A percentile compares a stretch with the other conserved stretches of the same genome.
Evolutionary conservation across 306 rosid genomes (phyloP).

Genomic region (Morella rubra): DNA sequence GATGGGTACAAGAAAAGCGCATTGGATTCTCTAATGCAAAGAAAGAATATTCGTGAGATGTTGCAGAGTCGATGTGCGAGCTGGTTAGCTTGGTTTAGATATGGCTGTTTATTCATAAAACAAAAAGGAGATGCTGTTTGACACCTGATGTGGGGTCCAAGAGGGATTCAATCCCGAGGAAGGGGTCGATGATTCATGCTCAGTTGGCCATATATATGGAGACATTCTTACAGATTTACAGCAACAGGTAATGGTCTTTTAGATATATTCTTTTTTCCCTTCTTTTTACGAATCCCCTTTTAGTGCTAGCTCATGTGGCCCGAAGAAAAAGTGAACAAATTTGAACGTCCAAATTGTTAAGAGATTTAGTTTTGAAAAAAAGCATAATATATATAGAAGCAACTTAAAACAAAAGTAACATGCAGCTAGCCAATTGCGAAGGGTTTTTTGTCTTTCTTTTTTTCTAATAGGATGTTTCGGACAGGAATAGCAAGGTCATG

Average conservation of each 20-base stretch:
- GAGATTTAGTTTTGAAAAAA: no score
- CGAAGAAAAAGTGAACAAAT: background rate
- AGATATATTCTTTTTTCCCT: background rate
- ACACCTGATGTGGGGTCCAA: constrained; percentile 43
- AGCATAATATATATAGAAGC: no score
- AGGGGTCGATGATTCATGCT: constrained; percentile 4
- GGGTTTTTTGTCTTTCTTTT: no score
- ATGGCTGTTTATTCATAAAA: constrained; percentile 34
- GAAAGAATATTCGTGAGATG: constrained; percentile 32
- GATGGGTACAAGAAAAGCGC: constrained; percentile 29
- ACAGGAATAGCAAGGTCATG: no score
- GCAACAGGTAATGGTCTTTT: no score
- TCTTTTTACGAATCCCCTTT: background rate
- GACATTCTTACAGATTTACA: no score
- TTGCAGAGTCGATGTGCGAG: constrained; percentile 22
- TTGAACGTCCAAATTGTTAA: background rate
- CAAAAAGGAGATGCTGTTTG: constrained; percentile 41
- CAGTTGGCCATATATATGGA: background rate
- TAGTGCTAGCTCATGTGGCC: background rate
- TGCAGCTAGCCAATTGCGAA: no score
- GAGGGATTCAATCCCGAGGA: constrained; percentile 67
- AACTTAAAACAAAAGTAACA: no score
- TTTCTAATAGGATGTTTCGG: no score
- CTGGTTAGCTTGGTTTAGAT: constrained; percentile 26
- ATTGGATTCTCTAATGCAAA: constrained; percentile 54